Conservation (phyloP, 805 yeast genomes). For the Ogataea parapolymorpha region DNA sequence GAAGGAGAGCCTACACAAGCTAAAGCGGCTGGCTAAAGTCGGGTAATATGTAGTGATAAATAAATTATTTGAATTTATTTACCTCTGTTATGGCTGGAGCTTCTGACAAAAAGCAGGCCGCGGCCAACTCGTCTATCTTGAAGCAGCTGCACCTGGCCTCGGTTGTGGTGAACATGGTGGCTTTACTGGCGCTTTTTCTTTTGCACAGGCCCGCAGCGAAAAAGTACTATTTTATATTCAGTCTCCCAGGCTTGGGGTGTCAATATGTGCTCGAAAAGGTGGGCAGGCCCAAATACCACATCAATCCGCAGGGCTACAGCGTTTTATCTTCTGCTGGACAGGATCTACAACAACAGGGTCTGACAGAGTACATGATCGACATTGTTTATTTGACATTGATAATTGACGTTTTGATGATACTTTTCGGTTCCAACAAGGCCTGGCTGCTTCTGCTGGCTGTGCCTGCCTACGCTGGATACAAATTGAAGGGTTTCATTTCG, state of each 20-base stretch:
- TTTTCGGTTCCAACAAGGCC: slow-evolving; percentile 54
- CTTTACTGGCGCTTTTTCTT: slow-evolving; percentile 36
- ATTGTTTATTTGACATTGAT: slow-evolving; percentile 62
- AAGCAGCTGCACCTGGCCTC: slow-evolving; percentile 36
- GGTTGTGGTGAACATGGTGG: slow-evolving; percentile 36
- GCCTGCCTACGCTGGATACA: slow-evolving; percentile 52
- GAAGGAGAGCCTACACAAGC: slow-evolving; percentile 5
- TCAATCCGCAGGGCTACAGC: slow-evolving; percentile 37
- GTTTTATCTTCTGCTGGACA: slow-evolving; percentile 51
- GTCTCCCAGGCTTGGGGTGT: slow-evolving; percentile 40
- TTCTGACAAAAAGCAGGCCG: slow-evolving; percentile 37
- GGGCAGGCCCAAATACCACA: slow-evolving; percentile 54
- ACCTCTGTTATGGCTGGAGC: slow-evolving; percentile 35
- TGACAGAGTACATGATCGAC: slow-evolving; percentile 73
- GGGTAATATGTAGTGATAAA: slow-evolving; percentile 5
- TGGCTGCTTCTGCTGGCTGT: slow-evolving; percentile 55
- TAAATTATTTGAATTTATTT: neutral
- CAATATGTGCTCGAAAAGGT: slow-evolving; percentile 53
- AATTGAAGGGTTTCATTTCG: slow-evolving; percentile 39
- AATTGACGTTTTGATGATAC: slow-evolving; percentile 49
- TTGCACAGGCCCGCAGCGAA: slow-evolving; percentile 46
- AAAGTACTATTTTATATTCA: slow-evolving; percentile 41
- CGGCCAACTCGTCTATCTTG: slow-evolving; percentile 28
- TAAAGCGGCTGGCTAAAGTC: slow-evolving; percentile 4
- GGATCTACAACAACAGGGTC: slow-evolving; percentile 58